Evolutionary conservation across 495 filamentous ascomycete genomes (phyloP).

Genomic region (Lentithecium fluviatile): DNA sequence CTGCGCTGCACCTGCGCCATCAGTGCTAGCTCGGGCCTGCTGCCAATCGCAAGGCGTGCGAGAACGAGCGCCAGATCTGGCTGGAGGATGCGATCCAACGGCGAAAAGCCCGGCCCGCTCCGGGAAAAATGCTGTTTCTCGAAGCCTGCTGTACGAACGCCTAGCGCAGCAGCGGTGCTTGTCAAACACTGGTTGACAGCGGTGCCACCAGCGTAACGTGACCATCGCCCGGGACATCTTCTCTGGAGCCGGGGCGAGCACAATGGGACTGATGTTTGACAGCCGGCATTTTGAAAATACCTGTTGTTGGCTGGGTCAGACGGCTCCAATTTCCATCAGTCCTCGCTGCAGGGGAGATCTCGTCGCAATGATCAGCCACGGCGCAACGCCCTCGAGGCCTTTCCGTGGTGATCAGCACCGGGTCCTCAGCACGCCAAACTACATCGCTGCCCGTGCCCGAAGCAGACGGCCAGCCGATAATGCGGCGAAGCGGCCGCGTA

Average conservation of each 20-base stretch:
- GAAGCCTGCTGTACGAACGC: constrained; percentile 28
- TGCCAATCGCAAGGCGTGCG: constrained; percentile 8
- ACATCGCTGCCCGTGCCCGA: constrained; percentile 30
- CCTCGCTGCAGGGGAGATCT: constrained; percentile 27
- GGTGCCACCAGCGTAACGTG: constrained; percentile 28
- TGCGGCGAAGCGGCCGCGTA: constrained; percentile 1
- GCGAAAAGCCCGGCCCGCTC: constrained; percentile 35
- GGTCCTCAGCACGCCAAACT: constrained; percentile 25
- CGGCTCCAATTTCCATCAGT: constrained; percentile 34
- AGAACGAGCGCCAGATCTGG: constrained; percentile 28
- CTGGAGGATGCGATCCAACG: constrained; percentile 33
- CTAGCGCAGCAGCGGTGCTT: constrained; percentile 13
- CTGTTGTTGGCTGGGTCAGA: constrained; percentile 16
- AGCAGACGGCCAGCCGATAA: constrained; percentile 15
- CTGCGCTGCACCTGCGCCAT: constrained; percentile 29
- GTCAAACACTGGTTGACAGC: constrained; percentile 24
- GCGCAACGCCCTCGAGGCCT: constrained; percentile 11
- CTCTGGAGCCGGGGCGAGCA: background rate
- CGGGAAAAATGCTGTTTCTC: constrained; percentile 36
- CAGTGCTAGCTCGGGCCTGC: constrained; percentile 17
- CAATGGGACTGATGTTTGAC: constrained; percentile 1
- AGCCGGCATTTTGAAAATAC: constrained; percentile 13
- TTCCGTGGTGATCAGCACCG: constrained; percentile 35
- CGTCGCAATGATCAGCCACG: no score
- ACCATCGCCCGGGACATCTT: constrained; percentile 14